These are phyloP conservation scores for Sphagnum contortum DNA, from an alignment of 225 moss, liverwort and hornwort genomes.

Conservation along the genomic window DNA sequence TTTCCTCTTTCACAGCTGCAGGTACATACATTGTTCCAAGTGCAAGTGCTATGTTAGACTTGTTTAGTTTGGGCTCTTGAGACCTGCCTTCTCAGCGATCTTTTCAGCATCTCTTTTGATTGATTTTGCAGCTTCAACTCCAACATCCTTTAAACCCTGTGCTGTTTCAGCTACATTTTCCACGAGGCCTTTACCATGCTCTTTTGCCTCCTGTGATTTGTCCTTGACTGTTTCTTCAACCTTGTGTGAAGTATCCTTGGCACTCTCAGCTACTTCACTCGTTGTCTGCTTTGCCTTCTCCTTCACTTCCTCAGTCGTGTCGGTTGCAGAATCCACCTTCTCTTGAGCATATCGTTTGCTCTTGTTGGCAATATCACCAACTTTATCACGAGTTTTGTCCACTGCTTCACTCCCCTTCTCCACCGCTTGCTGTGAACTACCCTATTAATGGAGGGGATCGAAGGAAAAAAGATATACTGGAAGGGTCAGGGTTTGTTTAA, in stretches of 20 bases:
- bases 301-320: not conserved
- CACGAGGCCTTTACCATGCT: constrained; percentile 32
- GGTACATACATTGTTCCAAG: too few relatives aligned
- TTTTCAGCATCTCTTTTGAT: constrained; percentile 46
- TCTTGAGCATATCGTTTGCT: too few relatives aligned
- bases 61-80: constrained; percentile 29
- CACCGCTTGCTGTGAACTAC: constrained; percentile 1
- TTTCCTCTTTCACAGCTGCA: too few relatives aligned
- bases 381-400: too few relatives aligned
- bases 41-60: too few relatives aligned
- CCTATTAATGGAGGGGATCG: not conserved
- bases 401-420: not conserved
- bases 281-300: constrained; percentile 23
- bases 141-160: constrained; percentile 40
- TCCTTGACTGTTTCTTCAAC: constrained; percentile 32
- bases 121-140: constrained; percentile 51
- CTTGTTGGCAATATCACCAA: too few relatives aligned
- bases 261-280: constrained; percentile 8
- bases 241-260: constrained; percentile 18
- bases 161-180: constrained; percentile 29
- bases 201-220: constrained; percentile 26
- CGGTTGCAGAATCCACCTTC: not conserved
- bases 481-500: too few relatives aligned
- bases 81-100: constrained; percentile 42
- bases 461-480: not conserved